These are phyloP conservation scores for Thielaviopsis musarum DNA, from an alignment of 2,329 filamentous ascomycete species.

Conservation along the genomic window DNA sequence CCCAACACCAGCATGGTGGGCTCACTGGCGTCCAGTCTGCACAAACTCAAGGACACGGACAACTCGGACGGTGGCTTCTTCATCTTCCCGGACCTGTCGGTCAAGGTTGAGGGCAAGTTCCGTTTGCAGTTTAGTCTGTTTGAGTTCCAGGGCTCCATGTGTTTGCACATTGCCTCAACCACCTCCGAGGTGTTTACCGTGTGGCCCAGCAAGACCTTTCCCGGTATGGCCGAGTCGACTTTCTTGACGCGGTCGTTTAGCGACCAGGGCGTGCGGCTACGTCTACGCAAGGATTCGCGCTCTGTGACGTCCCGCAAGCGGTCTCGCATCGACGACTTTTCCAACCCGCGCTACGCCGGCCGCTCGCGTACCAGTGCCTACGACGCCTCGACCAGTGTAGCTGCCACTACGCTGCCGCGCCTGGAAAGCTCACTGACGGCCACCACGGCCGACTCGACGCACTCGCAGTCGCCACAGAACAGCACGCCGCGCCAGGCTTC, in stretches of 20 bases:
- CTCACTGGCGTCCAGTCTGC: conserved; percentile 62
- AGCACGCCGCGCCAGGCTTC: conserved; percentile 8
- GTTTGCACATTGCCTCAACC: conserved; percentile 20
- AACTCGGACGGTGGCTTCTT: conserved; percentile 74
- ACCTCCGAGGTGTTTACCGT: conserved; percentile 54
- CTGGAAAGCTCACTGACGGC: conserved; percentile 6
- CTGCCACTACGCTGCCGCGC: conserved; percentile 3
- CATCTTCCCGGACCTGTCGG: conserved; percentile 76
- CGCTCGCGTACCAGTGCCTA: conserved; percentile 12
- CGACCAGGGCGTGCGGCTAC: conserved; percentile 70
- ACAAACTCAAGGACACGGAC: conserved; percentile 62
- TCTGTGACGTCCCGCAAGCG: conserved; percentile 33
- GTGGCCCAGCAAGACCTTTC: conserved; percentile 50
- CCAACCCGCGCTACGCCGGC: conserved; percentile 4
- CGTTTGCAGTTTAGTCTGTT: conserved; percentile 63
- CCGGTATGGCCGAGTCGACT: conserved; percentile 67
- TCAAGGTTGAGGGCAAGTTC: conserved; percentile 56
- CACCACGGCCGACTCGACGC: conserved; percentile 3
- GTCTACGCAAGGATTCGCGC: conserved; percentile 68
- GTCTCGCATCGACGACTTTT: conserved; percentile 13
- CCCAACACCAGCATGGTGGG: conserved; percentile 44
- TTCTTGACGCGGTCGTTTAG: conserved; percentile 66
- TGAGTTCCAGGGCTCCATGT: conserved; percentile 27
- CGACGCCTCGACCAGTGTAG: neutral
- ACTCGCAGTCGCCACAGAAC: conserved; percentile 11